A percentile compares a stretch with the other conserved stretches of the same genome.
Evolutionary conservation across 495 filamentous ascomycete species (phyloP).

Genomic region (Xylaria sp.): DNA sequence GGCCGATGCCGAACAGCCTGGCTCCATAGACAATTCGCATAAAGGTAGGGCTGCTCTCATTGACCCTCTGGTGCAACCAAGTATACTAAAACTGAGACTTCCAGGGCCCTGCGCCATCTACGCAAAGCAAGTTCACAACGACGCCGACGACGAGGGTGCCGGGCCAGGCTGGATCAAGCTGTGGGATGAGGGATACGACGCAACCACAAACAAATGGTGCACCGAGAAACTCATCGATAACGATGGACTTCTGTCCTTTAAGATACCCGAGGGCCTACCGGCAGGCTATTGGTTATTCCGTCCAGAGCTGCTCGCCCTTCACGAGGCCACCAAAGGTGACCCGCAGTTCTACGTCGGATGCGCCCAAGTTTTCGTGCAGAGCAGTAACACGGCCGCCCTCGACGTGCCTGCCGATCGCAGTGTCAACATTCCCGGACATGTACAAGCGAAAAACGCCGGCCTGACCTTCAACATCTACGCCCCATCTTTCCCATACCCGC

Average conservation of each 20-base stretch:
- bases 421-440: conserved; percentile 71
- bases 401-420: conserved; percentile 48
- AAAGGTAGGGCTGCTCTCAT: conserved; percentile 48
- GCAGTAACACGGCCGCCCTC: conserved; percentile 46
- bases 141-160: conserved; percentile 48
- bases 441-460: conserved; percentile 56
- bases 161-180: conserved; percentile 86
- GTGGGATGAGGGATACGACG: conserved; percentile 69
- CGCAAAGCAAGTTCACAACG: conserved; percentile 66
- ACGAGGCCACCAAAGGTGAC: conserved; percentile 63
- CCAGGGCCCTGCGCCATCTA: conserved; percentile 71
- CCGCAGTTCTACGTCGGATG: conserved; percentile 75
- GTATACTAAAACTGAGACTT: background rate
- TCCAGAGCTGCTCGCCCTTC: conserved; percentile 72
- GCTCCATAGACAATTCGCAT: conserved; percentile 66
- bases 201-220: conserved; percentile 63
- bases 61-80: background rate
- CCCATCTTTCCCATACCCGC: conserved; percentile 56
- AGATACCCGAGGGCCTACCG: conserved; percentile 64
- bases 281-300: conserved; percentile 73
- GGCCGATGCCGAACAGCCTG: conserved; percentile 62
- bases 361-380: conserved; percentile 69
- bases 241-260: conserved; percentile 66
- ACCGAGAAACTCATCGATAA: conserved; percentile 69
- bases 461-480: conserved; percentile 70